Conservation (phyloP, 352 stramenopile species). For the Phytophthora citricola region DNA sequence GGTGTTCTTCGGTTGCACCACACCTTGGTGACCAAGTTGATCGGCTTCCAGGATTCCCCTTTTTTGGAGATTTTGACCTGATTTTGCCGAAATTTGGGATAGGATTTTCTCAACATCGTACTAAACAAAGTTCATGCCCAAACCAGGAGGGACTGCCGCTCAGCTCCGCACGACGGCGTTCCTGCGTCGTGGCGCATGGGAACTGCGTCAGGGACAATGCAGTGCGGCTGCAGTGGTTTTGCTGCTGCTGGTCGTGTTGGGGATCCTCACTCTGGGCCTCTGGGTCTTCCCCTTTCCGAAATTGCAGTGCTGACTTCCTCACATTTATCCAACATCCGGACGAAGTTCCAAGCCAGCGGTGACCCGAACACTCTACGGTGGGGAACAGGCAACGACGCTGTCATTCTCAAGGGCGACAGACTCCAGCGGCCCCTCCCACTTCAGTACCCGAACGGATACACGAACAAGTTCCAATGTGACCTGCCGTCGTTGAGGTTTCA, state of each 20-base stretch:
- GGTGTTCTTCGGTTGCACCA: too few species aligned
- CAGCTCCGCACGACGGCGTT: slow-evolving; percentile 30
- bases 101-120: too few species aligned
- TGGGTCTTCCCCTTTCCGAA: slow-evolving; percentile 10
- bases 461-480: slow-evolving; percentile 59
- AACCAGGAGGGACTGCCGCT: slow-evolving; percentile 8
- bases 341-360: slow-evolving; percentile 14
- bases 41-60: background rate
- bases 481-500: slow-evolving; percentile 64
- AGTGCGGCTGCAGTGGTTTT: slow-evolving; percentile 3
- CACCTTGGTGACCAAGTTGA: too few species aligned
- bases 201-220: slow-evolving; percentile 31
- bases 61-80: background rate
- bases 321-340: slow-evolving; percentile 12
- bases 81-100: too few species aligned
- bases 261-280: slow-evolving; percentile 16
- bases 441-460: slow-evolving; percentile 53
- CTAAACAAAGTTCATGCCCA: slow-evolving; percentile 5
- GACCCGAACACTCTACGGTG: slow-evolving; percentile 34
- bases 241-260: slow-evolving; percentile 20
- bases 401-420: slow-evolving; percentile 44
- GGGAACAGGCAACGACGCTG: slow-evolving; percentile 11
- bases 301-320: slow-evolving; percentile 6
- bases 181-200: slow-evolving; percentile 34
- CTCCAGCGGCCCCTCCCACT: slow-evolving; percentile 38